Conservation (phyloP, 106 monocot species). For the Chionographis japonica region DNA sequence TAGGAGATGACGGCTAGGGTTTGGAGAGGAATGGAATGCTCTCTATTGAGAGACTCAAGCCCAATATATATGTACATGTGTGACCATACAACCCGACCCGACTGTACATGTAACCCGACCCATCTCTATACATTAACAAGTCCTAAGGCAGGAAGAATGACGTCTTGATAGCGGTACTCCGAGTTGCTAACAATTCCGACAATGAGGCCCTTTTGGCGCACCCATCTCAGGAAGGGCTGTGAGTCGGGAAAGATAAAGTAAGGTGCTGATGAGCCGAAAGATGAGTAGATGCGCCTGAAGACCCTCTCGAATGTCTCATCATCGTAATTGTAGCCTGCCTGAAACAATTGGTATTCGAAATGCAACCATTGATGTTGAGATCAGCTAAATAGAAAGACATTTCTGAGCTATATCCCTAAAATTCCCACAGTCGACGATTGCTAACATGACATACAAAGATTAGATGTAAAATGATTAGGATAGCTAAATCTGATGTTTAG, state of each 20-base stretch:
- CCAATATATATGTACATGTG: no score
- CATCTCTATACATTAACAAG: no score
- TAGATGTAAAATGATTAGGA: no score
- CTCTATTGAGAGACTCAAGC: no score
- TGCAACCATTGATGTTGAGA: neutral
- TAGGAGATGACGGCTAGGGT: no score
- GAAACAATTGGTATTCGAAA: conserved; percentile 11
- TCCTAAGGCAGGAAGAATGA: conserved; percentile 90
- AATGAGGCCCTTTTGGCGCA: conserved; percentile 50
- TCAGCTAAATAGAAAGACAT: neutral
- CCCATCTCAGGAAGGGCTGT: conserved; percentile 87
- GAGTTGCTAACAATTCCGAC: conserved; percentile 95
- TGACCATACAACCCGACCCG: no score
- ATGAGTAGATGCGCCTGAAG: conserved; percentile 79
- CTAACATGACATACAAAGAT: no score
- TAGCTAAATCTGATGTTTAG: no score
- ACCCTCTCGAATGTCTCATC: conserved; percentile 95
- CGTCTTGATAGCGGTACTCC: conserved; percentile 87
- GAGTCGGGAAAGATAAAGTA: conserved; percentile 81
- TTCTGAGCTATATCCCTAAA: no score
- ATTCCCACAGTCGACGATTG: no score
- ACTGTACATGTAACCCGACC: no score
- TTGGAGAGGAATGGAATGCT: no score
- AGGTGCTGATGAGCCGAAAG: conserved; percentile 92
- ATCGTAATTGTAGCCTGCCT: conserved; percentile 97